Evolutionary conservation across 2,329 filamentous ascomycete genomes (phyloP).

Genomic region (Diplodia sapinea): DNA sequence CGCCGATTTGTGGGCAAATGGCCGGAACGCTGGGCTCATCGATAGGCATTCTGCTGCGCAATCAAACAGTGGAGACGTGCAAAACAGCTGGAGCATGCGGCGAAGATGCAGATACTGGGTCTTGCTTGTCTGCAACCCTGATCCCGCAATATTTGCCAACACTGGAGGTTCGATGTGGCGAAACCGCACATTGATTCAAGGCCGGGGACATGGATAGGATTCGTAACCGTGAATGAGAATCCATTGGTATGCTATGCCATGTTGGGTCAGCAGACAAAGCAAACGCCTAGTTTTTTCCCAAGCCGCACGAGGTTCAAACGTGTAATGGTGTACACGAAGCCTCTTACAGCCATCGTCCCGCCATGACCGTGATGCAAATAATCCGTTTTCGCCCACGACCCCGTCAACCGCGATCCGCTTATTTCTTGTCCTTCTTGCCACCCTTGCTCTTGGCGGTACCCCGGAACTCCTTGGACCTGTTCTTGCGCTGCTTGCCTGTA

Average conservation of each 20-base stretch:
- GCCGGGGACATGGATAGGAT: conserved; percentile 5
- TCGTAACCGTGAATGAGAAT: conserved; percentile 32
- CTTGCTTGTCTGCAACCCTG: neutral
- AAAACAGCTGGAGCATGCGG: neutral
- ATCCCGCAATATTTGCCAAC: neutral
- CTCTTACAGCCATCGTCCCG: conserved; percentile 27
- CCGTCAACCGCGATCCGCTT: conserved; percentile 38
- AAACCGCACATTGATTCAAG: conserved; percentile 16
- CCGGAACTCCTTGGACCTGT: conserved; percentile 97
- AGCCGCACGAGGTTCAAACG: conserved; percentile 25
- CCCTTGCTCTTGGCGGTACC: conserved; percentile 99
- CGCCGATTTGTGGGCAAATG: neutral
- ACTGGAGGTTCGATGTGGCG: conserved; percentile 6
- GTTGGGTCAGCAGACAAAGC: conserved; percentile 30
- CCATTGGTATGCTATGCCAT: conserved; percentile 33
- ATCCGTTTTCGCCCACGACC: conserved; percentile 31
- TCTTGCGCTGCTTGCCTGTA: conserved; percentile 99
- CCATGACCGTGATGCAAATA: conserved; percentile 31
- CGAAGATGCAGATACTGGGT: neutral
- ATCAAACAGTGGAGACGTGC: neutral
- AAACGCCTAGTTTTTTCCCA: conserved; percentile 31
- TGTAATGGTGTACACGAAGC: conserved; percentile 27
- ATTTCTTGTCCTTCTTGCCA: conserved; percentile 85
- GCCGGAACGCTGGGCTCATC: neutral
- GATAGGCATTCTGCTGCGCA: neutral